A percentile compares a stretch with the other conserved stretches of the same genome.
Evolutionary conservation across 164 flowering plant species (phyloP).

Genomic region (Annona cherimola): DNA sequence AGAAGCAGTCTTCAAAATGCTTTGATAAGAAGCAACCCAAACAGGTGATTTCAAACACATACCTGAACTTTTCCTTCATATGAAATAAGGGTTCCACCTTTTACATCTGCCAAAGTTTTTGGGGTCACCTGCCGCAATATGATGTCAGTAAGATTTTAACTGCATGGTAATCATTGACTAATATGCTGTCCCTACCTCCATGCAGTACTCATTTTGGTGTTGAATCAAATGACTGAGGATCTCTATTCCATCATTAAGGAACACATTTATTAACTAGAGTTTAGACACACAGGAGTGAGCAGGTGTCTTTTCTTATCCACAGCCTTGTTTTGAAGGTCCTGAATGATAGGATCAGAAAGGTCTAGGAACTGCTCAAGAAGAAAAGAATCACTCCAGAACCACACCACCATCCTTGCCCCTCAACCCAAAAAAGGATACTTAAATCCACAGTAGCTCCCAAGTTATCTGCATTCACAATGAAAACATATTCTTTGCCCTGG

Average conservation of each 20-base stretch:
- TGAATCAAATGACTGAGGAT: slow-evolving; percentile 74
- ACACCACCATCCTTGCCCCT: too few relatives aligned
- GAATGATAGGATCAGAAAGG: not conserved
- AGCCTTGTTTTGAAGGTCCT: too few relatives aligned
- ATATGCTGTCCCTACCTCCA: slow-evolving; percentile 62
- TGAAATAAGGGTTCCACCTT: slow-evolving; percentile 93
- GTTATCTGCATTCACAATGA: slow-evolving; percentile 94
- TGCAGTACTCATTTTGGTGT: slow-evolving; percentile 92
- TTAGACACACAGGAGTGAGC: not conserved
- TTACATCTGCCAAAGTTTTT: slow-evolving; percentile 94
- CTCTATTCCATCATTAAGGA: slow-evolving; percentile 67
- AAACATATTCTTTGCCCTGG: slow-evolving; percentile 98
- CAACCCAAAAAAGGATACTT: slow-evolving; percentile 65
- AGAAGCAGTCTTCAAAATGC: not conserved
- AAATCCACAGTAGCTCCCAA: slow-evolving; percentile 94
- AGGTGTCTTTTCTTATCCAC: not conserved
- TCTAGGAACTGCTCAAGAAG: not conserved
- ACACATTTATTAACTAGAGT: not conserved
- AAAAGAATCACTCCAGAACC: not conserved
- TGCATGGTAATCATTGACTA: not conserved
- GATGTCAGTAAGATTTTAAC: slow-evolving; percentile 5
- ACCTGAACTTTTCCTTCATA: slow-evolving; percentile 98
- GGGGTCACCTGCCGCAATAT: slow-evolving; percentile 71
- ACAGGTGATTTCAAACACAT: slow-evolving; percentile 7
- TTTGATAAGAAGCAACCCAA: not conserved